A percentile compares a stretch with the other conserved stretches of the same genome.
These are phyloP conservation scores for Claviceps citrina DNA, from an alignment of 2,329 filamentous ascomycete genomes.

Conservation along the genomic window DNA sequence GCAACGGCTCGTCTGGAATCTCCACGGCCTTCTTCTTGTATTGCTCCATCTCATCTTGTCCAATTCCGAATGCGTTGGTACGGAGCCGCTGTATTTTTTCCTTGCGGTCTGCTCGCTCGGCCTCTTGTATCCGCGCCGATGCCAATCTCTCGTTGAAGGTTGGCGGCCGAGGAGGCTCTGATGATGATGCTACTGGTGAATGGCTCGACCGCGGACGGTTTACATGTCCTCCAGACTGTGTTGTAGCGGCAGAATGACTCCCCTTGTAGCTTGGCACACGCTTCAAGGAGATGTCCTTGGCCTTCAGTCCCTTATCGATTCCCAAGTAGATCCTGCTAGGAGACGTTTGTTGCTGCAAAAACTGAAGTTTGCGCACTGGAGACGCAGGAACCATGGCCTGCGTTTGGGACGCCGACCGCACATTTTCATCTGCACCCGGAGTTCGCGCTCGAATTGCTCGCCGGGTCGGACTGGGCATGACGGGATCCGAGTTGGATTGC, in stretches of 20 bases:
- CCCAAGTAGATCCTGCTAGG: slow-evolving; percentile 69
- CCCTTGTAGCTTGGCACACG: slow-evolving; percentile 41
- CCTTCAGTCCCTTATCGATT: slow-evolving; percentile 75
- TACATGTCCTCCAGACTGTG: slow-evolving; percentile 25
- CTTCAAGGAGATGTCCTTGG: slow-evolving; percentile 70
- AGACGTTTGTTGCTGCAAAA: slow-evolving; percentile 44
- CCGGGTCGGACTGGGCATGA: slow-evolving; percentile 10
- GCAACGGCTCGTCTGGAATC: slow-evolving; percentile 32
- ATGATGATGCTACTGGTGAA: slow-evolving; percentile 11
- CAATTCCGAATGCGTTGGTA: slow-evolving; percentile 41
- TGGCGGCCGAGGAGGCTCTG: slow-evolving; percentile 24
- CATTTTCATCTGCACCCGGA: slow-evolving; percentile 12
- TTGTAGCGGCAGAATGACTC: slow-evolving; percentile 8
- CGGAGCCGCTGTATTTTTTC: slow-evolving; percentile 37
- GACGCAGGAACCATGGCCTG: slow-evolving; percentile 60
- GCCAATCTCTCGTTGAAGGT: slow-evolving; percentile 79
- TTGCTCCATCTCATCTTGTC: slow-evolving; percentile 40
- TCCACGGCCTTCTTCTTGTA: slow-evolving; percentile 44
- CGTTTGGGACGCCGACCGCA: slow-evolving; percentile 12
- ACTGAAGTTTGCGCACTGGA: slow-evolving; percentile 47
- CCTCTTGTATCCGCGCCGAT: slow-evolving; percentile 46
- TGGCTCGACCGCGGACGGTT: slow-evolving; percentile 27
- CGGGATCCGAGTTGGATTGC: slow-evolving; percentile 8
- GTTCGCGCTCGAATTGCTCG: slow-evolving; percentile 14
- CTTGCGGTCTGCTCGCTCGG: slow-evolving; percentile 32